Evolutionary conservation across 345 rosid species (phyloP).

Genomic region (Leavenworthia alabamica): DNA sequence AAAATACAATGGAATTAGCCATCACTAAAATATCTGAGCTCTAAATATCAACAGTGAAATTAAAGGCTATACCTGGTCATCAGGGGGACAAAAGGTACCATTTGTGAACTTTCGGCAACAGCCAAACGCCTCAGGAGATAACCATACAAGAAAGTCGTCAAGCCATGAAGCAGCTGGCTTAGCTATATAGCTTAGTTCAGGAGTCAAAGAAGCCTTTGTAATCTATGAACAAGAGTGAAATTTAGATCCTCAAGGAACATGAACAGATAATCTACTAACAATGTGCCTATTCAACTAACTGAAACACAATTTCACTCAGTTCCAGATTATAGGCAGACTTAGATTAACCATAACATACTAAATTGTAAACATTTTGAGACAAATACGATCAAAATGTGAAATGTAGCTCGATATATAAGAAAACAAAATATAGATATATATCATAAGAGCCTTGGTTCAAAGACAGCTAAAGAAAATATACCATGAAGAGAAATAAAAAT

Average conservation of each 20-base stretch:
- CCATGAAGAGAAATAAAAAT: not conserved
- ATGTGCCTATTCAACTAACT: not conserved
- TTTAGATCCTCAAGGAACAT: not conserved
- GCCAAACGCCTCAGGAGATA: constrained; percentile 98
- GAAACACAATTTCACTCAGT: not conserved
- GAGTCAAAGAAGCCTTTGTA: constrained; percentile 68
- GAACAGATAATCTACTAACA: not conserved
- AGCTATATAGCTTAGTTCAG: constrained; percentile 86
- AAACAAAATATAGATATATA: not conserved
- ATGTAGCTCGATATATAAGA: not conserved
- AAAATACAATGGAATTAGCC: not conserved
- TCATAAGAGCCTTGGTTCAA: not conserved
- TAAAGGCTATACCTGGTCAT: constrained; percentile 64
- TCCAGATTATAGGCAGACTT: not conserved
- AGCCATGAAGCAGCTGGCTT: constrained; percentile 99
- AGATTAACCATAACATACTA: not conserved
- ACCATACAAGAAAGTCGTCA: constrained; percentile 96
- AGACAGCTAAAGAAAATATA: not conserved
- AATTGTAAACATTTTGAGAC: not conserved
- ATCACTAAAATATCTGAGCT: not conserved
- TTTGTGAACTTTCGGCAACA: constrained; percentile 92
- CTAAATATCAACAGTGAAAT: not conserved
- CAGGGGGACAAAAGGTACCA: constrained; percentile 89
- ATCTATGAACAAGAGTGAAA: constrained; percentile 40
- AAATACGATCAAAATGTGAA: not conserved